phyloP scores from a whole-genome alignment of 495 filamentous ascomycete genomes.

The Penicillium arizonense region DNA sequence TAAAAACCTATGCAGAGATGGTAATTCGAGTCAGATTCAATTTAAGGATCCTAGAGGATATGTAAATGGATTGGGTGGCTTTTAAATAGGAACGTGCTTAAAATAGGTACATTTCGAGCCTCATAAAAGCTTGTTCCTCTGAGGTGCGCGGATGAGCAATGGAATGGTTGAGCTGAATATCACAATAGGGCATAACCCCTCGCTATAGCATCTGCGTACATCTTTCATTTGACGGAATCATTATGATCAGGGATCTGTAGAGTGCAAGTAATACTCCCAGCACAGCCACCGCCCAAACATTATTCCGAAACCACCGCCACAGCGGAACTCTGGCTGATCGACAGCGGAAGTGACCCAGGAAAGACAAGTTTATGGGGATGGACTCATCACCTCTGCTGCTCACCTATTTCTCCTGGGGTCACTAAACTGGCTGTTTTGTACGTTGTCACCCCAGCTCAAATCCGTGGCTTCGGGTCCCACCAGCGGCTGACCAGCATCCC shows the following conservation, averaged over 20 bases:
- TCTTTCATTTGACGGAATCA: too few species aligned
- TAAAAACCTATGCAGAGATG: too few species aligned
- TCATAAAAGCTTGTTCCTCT: constrained; percentile 1
- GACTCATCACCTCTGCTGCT: constrained; percentile 9
- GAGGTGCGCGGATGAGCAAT: background rate
- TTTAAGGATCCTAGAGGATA: background rate
- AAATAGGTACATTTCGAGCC: constrained; percentile 5
- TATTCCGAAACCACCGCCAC: constrained; percentile 29
- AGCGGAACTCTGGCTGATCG: constrained; percentile 33
- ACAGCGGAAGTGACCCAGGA: constrained; percentile 35
- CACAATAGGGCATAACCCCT: too few species aligned
- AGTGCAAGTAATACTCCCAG: background rate
- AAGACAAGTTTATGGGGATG: constrained; percentile 14
- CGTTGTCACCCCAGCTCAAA: background rate
- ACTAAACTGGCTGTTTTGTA: constrained; percentile 1
- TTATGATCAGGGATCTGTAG: too few species aligned
- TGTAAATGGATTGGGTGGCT: background rate
- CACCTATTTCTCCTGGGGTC: background rate
- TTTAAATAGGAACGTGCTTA: background rate
- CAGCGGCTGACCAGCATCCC: constrained; percentile 12
- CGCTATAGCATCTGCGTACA: too few species aligned
- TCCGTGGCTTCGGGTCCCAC: background rate
- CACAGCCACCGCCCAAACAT: constrained; percentile 42
- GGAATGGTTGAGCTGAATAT: too few species aligned
- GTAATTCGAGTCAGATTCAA: background rate